A percentile compares a stretch with the other conserved stretches of the same genome.
These are phyloP conservation scores for Botryobasidium botryosum DNA, from an alignment of 768 basidiomycete species.

Conservation along the genomic window DNA sequence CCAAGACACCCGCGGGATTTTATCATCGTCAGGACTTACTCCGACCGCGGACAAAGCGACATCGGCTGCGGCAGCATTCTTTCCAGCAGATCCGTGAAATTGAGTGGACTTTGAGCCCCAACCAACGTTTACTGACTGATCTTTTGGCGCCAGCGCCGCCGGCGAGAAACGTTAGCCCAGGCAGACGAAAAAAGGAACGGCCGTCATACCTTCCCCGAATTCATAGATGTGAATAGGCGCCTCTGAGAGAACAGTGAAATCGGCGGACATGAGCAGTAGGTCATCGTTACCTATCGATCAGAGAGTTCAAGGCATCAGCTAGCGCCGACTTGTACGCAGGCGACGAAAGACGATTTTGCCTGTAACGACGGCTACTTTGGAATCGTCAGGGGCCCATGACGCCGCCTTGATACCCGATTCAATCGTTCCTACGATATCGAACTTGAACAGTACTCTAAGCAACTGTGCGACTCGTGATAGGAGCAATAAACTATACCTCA, in stretches of 20 bases:
- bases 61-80: constrained; percentile 48
- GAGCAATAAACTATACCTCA: constrained; percentile 1
- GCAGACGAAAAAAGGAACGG: background rate
- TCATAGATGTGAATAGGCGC: constrained; percentile 48
- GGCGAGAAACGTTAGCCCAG: background rate
- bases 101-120: constrained; percentile 97
- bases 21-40: constrained; percentile 55
- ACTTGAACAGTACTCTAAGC: constrained; percentile 21
- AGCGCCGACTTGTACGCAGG: background rate
- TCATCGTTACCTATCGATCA: constrained; percentile 43
- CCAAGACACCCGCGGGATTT: constrained; percentile 66
- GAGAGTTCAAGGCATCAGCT: background rate
- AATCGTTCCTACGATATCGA: constrained; percentile 73
- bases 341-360: constrained; percentile 25
- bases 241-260: constrained; percentile 81
- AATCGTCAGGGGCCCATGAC: constrained; percentile 85
- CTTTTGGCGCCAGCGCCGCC: constrained; percentile 23
- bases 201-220: constrained; percentile 67
- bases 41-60: constrained; percentile 25
- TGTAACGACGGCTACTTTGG: constrained; percentile 65
- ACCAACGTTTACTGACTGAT: constrained; percentile 85
- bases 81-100: constrained; percentile 91
- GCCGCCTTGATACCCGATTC: constrained; percentile 72
- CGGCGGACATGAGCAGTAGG: constrained; percentile 73
- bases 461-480: constrained; percentile 11